Percentiles rank a stretch among this genome's conserved stretches.
phyloP scores from a whole-genome alignment of 176 grass and related monocot species.

The Oryza nivara region DNA sequence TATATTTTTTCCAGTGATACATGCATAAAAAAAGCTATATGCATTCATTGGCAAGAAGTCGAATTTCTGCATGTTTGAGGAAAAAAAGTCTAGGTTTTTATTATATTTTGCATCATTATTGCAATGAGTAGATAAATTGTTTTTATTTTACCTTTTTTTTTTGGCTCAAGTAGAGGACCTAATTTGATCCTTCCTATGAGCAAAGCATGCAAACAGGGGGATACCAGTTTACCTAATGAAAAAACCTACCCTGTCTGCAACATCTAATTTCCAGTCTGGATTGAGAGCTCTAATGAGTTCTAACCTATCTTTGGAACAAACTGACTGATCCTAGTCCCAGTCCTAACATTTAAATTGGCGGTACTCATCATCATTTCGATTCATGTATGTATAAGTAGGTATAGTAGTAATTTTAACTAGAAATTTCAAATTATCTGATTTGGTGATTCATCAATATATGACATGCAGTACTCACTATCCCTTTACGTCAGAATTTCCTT shows the following conservation, averaged over 20 bases:
- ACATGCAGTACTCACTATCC: background rate
- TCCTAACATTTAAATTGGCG: background rate
- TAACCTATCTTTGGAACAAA: conserved; percentile 1
- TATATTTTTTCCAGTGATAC: too few species aligned
- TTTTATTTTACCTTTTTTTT: background rate
- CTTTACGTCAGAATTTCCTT: conserved; percentile 9
- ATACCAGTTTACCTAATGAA: background rate
- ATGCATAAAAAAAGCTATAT: too few species aligned
- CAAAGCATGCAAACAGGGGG: background rate
- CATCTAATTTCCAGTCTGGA: conserved; percentile 1
- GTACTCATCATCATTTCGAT: background rate
- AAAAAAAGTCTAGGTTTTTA: background rate
- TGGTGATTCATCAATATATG: conserved; percentile 37
- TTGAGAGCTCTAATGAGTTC: background rate
- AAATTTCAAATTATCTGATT: background rate
- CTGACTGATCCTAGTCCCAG: background rate
- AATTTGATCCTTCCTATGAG: background rate
- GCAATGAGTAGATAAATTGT: background rate
- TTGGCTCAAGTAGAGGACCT: conserved; percentile 9
- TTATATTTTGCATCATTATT: background rate
- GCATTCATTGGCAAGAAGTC: too few species aligned
- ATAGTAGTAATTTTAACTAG: background rate
- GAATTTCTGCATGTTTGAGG: too few species aligned
- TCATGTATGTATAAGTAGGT: background rate
- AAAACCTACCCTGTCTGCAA: background rate